Evolutionary conservation across 176 grass and related monocot genomes (phyloP), one percentile per base, ranked within the genome.

Genomic region (Carex kokanica): DNA sequence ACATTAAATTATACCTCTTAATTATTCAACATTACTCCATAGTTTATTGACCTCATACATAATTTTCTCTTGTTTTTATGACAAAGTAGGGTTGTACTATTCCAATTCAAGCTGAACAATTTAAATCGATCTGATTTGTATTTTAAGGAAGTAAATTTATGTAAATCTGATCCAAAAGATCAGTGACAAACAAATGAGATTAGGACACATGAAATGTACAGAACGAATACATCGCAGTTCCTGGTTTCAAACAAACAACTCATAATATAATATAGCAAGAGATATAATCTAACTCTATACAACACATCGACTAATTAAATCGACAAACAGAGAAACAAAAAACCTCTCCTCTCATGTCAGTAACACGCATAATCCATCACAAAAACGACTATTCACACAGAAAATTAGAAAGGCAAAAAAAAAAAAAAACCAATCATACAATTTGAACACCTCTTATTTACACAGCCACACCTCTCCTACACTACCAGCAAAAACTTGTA

Each of bases 381-480:
- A 78, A 78, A 52, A 78, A 51, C 51, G 5, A 82, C 40, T 82
- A 82, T 82, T 82, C 80, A 82, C 80, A 82, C 80, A 23, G 13
- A 82, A 82, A 67, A 54, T 53, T 24, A 53, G 45, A 27, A 53
- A 53, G 45, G 20, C 54, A 17, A 16, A 43, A 54, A 67, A 17
- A n/a, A 53, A 23, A 51, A 45, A 68, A 6, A 52, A 68, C 17
- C 78, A 63, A 45, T 21, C 80, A 68, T 49, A 67, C 60, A 62
- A 60, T 51, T 43, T 65, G 38, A 51, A 65, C 67, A 67, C 41
- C 71, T 67, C 66, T 65, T 80, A 65, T 74, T 49, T 60, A 60
- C 40, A 67, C n/a, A 88, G 61, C 75, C 78, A 43, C 88, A 84
- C 83, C 49, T 40, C 47, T 89, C 13, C 87, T 89, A 51, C 72